Base-by-base conservation (phyloP, 1,139 yeast species). In the Hansenula sp. region DNA sequence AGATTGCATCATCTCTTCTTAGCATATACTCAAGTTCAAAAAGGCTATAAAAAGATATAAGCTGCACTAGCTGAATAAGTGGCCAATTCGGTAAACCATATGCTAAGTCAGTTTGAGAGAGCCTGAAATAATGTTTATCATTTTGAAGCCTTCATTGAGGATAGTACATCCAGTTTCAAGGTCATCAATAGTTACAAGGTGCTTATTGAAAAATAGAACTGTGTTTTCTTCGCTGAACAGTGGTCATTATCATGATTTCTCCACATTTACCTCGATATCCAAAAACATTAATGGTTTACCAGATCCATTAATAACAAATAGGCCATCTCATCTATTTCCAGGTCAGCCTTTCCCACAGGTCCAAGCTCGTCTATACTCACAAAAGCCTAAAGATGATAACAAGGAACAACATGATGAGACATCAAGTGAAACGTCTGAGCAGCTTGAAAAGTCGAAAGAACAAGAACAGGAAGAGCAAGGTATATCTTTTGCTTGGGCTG, bases 401-500 rank as follows among this genome's bases (percentile, higher is more conserved):
- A 21, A 6, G 9, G 25, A 9, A 21, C 25, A 21, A 9, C 25
- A 21, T 21, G 25, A 21, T 21, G 25, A 21, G 25, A 9, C 8
- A 5, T 21, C 25, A 21, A 21, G 8, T 21, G 25, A 21, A 21
- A 21, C 25, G 5, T 9, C 9, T 21, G 25, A 21, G 9, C 25
- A 9, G 9, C 25, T 21, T 21, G 25, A 21, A 9, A 21, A 21
- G 5, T 21, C 41, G 16, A 13, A 17, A 8, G 38, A 17, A 8
- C 33, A 34, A 12, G 27, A 36, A 13, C 15, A 25, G n/a, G 25
- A 41, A 34, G 28, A 35, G 13, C 40, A 33, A 12, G 12, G 17
- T 9, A 11, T 15, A 11, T n/a, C 36, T 15, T 68, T 72, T 3
- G 74, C 75, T 0, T 63, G 66, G 51, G 62, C 61, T 21, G 87